A percentile compares a stretch with the other conserved stretches of the same genome.
Conservation (phyloP, 2,329 filamentous ascomycete genomes). For the Claviceps lovelessii region DNA sequence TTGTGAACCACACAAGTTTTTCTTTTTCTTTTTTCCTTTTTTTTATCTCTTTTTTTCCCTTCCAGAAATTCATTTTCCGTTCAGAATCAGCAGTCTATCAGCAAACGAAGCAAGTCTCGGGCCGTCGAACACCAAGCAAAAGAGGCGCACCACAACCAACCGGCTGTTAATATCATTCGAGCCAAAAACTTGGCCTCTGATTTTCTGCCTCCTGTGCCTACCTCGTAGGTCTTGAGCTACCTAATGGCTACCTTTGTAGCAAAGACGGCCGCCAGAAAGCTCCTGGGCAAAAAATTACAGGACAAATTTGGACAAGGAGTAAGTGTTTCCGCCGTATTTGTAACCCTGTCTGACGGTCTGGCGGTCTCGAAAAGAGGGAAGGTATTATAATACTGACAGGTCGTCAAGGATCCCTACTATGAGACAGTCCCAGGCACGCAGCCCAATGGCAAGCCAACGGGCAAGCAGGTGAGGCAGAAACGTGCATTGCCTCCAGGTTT, state of each 20-base stretch:
- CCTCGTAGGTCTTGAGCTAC: background rate
- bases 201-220: background rate
- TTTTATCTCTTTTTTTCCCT: too few species aligned
- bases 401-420: constrained; percentile 70
- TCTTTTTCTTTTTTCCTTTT: background rate
- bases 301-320: constrained; percentile 47
- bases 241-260: constrained; percentile 39
- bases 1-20: background rate
- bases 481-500: constrained; percentile 75
- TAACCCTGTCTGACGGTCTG: background rate
- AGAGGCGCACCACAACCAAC: background rate
- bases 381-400: constrained; percentile 14
- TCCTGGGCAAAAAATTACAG: constrained; percentile 39
- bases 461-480: constrained; percentile 68
- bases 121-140: too few species aligned
- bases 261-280: constrained; percentile 41
- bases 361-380: background rate
- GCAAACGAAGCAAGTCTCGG: too few species aligned
- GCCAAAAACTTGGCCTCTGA: background rate
- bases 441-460: constrained; percentile 46
- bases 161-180: background rate
- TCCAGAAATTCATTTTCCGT: background rate
- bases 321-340: constrained; percentile 9
- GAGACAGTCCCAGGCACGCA: constrained; percentile 65
- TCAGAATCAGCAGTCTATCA: background rate